These are phyloP conservation scores for Cucumis sativus DNA, from an alignment of 306 rosid genomes.

Conservation along the genomic window Cucumber_9930_V3 NC_026657.2:29915501-29916000, in stretches of 20 bases:
- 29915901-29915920: neutral
- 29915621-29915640: neutral
- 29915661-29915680: too few species aligned
- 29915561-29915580: neutral
- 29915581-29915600: neutral
- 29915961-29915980: conserved; percentile 30
- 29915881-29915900: neutral
- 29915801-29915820: too few species aligned
- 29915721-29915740: too few species aligned
- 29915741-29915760: too few species aligned
- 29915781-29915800: too few species aligned
- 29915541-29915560: neutral
- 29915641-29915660: neutral
- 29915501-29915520: neutral
- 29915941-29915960: conserved; percentile 5
- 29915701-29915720: too few species aligned
- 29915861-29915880: too few species aligned
- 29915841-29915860: too few species aligned
- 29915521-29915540: neutral
- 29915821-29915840: too few species aligned
- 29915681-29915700: too few species aligned
- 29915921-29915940: neutral
- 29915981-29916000: conserved; percentile 22
- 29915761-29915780: too few species aligned
- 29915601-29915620: neutral